These are phyloP conservation scores for Geoglossum glabrum DNA, from an alignment of 495 filamentous ascomycete genomes.

Conservation along the genomic window DNA sequence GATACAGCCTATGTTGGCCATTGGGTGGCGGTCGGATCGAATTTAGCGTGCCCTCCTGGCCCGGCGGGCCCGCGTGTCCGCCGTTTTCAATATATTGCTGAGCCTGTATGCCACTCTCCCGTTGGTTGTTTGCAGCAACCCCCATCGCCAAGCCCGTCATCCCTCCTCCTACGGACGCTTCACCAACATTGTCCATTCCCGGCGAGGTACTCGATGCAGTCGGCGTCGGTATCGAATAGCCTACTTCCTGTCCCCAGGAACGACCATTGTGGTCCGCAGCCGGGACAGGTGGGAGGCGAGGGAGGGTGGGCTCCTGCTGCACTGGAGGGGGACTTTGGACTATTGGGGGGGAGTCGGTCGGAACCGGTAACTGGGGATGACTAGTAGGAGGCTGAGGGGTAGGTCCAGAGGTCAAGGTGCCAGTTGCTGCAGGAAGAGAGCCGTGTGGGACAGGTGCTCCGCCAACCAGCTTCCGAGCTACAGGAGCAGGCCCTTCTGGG, in stretches of 20 bases:
- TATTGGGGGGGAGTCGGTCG: neutral
- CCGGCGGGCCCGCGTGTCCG: neutral
- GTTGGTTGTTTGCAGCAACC: slow-evolving; percentile 3
- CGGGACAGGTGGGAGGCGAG: neutral
- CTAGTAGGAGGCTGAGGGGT: neutral
- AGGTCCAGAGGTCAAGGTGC: neutral
- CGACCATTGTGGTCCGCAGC: neutral
- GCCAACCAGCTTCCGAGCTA: neutral
- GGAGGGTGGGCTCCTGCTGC: neutral
- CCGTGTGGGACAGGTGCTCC: neutral
- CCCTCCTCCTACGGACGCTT: slow-evolving; percentile 4
- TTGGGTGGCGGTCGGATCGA: neutral
- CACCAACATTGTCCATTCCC: slow-evolving; percentile 6
- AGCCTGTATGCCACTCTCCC: slow-evolving; percentile 5
- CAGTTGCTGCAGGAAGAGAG: neutral
- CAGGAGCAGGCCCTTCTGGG: neutral
- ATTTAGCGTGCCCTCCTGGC: neutral
- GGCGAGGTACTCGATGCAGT: neutral
- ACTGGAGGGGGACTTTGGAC: neutral
- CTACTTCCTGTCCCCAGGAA: neutral
- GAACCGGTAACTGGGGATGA: neutral
- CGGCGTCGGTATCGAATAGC: neutral
- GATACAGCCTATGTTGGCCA: neutral
- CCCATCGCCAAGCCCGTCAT: slow-evolving; percentile 5
- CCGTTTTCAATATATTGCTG: slow-evolving; percentile 1